phyloP scores from a whole-genome alignment of 192 early-diverging fungal genomes.

The Rhizophagus prolifer region DNA sequence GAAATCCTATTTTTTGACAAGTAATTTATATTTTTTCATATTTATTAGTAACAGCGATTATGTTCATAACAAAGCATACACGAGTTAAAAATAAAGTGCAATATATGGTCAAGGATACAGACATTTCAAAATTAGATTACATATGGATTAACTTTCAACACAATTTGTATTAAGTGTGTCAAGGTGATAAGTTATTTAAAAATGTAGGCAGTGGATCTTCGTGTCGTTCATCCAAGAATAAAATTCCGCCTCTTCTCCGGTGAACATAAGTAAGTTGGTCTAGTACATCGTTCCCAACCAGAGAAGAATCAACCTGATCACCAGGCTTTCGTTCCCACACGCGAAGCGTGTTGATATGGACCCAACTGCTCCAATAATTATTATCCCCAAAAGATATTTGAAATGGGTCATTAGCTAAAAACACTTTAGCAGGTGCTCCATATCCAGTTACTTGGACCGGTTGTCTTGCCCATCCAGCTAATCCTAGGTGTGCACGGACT shows the following conservation, averaged over 20 bases:
- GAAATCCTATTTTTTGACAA: no score
- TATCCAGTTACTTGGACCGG: neutral
- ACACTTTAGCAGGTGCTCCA: neutral
- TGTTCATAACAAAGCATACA: no score
- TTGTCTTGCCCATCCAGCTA: neutral
- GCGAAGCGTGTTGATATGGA: neutral
- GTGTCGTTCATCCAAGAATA: no score
- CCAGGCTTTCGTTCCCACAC: neutral
- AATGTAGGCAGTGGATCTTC: no score
- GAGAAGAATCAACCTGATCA: neutral
- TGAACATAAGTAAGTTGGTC: constrained; percentile 23
- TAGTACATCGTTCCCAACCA: neutral
- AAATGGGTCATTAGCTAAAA: neutral
- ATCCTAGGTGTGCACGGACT: neutral
- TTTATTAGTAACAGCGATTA: no score
- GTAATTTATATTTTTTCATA: no score
- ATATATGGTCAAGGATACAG: no score
- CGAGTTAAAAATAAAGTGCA: no score
- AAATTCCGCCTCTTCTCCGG: neutral
- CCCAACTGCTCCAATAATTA: constrained; percentile 16
- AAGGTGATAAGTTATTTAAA: no score
- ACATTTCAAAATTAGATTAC: no score
- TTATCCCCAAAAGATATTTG: constrained; percentile 4
- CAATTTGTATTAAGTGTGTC: no score
- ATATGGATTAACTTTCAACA: no score